Evolutionary conservation across 495 filamentous ascomycete genomes (phyloP).

Genomic region (Tuber aestivum): DNA sequence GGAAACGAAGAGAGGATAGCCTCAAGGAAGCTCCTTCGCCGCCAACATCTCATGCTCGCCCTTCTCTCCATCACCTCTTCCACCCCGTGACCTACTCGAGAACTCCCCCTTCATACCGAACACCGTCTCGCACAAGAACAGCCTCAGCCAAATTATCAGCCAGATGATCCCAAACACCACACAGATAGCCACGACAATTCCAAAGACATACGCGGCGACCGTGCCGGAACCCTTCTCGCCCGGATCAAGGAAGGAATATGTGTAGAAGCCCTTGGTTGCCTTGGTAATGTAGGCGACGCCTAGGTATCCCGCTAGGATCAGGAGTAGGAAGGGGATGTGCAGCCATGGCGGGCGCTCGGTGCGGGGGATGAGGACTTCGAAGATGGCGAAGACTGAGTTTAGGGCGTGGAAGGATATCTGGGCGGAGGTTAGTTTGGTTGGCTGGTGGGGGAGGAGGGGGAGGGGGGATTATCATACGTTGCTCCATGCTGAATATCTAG

Average conservation of each 20-base stretch:
- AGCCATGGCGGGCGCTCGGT: conserved; percentile 55
- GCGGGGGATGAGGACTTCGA: conserved; percentile 65
- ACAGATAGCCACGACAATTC: conserved; percentile 58
- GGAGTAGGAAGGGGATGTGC: conserved; percentile 54
- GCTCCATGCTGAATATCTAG: conserved; percentile 55
- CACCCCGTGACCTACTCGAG: conserved; percentile 9
- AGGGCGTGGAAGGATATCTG: conserved; percentile 66
- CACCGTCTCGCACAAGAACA: conserved; percentile 44
- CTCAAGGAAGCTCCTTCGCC: conserved; percentile 7
- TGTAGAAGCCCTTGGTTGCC: conserved; percentile 63
- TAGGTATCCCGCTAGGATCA: conserved; percentile 65
- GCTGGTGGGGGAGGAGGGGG: conserved; percentile 9
- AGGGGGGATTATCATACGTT: conserved; percentile 53
- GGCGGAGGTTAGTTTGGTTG: conserved; percentile 12
- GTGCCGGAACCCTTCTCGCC: conserved; percentile 40
- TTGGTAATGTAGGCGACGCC: conserved; percentile 67
- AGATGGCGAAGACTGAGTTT: conserved; percentile 63
- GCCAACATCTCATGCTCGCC: background rate
- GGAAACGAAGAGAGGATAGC: conserved; percentile 19
- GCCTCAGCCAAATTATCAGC: conserved; percentile 52
- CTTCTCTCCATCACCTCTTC: background rate
- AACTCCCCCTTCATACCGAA: conserved; percentile 32
- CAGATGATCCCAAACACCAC: conserved; percentile 58
- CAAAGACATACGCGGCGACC: conserved; percentile 56
- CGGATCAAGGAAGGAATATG: conserved; percentile 67